These are phyloP conservation scores for Lepidium aucheri DNA, from an alignment of 345 rosid species.

Conservation along the genomic window DNA sequence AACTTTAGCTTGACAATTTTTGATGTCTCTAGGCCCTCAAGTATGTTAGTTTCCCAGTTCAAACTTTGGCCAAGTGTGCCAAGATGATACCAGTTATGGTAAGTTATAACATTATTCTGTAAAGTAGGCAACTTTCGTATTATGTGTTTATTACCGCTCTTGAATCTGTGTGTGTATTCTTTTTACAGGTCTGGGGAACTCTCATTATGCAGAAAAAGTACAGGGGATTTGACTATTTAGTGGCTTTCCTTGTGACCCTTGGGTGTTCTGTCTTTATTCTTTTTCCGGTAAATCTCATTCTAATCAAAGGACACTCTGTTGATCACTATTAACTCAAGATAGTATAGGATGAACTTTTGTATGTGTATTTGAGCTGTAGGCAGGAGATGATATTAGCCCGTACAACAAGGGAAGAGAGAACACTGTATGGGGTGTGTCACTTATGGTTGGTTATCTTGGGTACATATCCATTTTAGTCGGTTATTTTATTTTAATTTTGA, in stretches of 20 bases:
- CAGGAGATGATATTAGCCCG: constrained; percentile 72
- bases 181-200: constrained; percentile 72
- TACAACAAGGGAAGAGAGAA: constrained; percentile 75
- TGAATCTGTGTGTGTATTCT: neutral
- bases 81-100: constrained; percentile 99
- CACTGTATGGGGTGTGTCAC: constrained; percentile 85
- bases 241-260: constrained; percentile 79
- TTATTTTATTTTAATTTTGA: neutral
- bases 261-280: constrained; percentile 88
- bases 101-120: neutral
- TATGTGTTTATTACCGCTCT: neutral
- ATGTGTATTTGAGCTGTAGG: constrained; percentile 39
- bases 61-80: constrained; percentile 92
- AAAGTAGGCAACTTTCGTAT: neutral
- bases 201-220: constrained; percentile 89
- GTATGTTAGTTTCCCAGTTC: constrained; percentile 94
- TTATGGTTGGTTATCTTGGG: constrained; percentile 97
- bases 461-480: constrained; percentile 24
- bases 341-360: neutral
- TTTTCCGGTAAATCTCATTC: constrained; percentile 53
- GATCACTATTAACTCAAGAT: neutral
- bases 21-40: constrained; percentile 67
- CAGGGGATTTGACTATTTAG: constrained; percentile 67
- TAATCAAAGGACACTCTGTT: neutral
- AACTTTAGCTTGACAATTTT: neutral